Percentiles rank a stretch among this genome's conserved stretches.
These are phyloP conservation scores for Aphanomyces astaci DNA, from an alignment of 352 stramenopile species.

Conservation along the genomic window DNA sequence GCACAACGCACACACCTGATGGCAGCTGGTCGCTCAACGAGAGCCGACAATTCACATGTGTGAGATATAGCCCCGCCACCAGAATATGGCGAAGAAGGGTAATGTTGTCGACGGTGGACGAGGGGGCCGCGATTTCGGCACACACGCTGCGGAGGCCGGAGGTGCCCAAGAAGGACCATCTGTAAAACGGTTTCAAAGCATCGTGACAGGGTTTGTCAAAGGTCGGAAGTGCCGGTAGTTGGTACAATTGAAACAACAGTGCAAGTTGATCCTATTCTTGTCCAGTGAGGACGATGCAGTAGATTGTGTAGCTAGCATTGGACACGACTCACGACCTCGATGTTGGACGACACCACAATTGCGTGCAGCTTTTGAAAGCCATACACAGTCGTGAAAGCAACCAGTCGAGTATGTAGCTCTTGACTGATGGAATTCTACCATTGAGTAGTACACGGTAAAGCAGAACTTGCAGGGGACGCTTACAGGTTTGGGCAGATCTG, in stretches of 20 bases:
- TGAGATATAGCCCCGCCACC: background rate
- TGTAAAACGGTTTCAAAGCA: background rate
- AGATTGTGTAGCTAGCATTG: too few relatives aligned
- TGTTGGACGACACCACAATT: background rate
- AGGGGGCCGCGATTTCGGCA: background rate
- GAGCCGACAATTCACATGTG: background rate
- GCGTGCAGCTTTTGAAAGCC: background rate
- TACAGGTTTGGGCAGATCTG: background rate
- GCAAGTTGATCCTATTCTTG: background rate
- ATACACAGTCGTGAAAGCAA: background rate
- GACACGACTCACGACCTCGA: background rate
- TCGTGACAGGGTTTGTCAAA: background rate
- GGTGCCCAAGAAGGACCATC: background rate
- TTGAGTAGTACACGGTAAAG: background rate
- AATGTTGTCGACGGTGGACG: background rate
- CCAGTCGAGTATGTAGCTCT: background rate
- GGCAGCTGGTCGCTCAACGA: background rate
- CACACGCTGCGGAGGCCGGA: background rate
- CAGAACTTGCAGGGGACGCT: background rate
- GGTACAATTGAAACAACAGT: background rate
- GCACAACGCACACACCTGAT: background rate
- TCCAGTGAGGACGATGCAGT: too few relatives aligned
- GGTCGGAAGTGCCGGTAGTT: background rate
- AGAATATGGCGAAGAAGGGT: background rate
- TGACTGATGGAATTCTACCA: background rate